Percentiles rank a stretch among this genome's conserved stretches.
phyloP scores from a whole-genome alignment of 2,329 filamentous ascomycete genomes.

The Aspergillus neoniger region DNA sequence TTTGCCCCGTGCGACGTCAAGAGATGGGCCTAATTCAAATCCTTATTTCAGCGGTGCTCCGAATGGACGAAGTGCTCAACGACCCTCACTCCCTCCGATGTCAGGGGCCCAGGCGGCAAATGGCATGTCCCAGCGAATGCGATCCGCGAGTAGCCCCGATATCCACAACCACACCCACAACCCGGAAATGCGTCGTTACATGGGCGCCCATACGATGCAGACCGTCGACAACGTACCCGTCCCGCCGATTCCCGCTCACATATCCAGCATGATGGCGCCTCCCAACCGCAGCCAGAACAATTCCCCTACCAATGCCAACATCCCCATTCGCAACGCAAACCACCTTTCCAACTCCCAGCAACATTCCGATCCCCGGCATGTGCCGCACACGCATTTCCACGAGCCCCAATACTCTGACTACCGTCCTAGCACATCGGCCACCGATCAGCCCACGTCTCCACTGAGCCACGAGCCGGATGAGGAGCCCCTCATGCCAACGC shows the following conservation, averaged over 20 bases:
- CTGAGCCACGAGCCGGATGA: slow-evolving; percentile 36
- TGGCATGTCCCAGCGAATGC: slow-evolving; percentile 66
- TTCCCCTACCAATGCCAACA: slow-evolving; percentile 69
- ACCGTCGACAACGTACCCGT: slow-evolving; percentile 64
- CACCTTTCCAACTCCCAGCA: slow-evolving; percentile 60
- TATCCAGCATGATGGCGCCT: slow-evolving; percentile 59
- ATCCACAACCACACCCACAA: slow-evolving; percentile 74
- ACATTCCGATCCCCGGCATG: slow-evolving; percentile 55
- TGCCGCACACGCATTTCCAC: slow-evolving; percentile 39
- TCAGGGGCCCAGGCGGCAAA: slow-evolving; percentile 56
- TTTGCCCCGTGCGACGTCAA: slow-evolving; percentile 76
- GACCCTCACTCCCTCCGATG: slow-evolving; percentile 79
- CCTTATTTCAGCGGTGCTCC: slow-evolving; percentile 65
- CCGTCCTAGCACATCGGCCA: slow-evolving; percentile 29
- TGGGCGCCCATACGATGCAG: slow-evolving; percentile 59
- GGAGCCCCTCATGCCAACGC: slow-evolving; percentile 61
- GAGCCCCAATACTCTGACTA: slow-evolving; percentile 42
- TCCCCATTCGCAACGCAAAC: slow-evolving; percentile 71
- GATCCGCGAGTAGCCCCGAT: slow-evolving; percentile 93
- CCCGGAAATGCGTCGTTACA: slow-evolving; percentile 50
- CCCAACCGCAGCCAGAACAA: slow-evolving; percentile 78
- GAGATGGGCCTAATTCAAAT: slow-evolving; percentile 68
- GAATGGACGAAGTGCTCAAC: slow-evolving; percentile 58
- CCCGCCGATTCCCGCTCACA: slow-evolving; percentile 73
- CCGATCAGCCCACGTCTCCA: slow-evolving; percentile 38